phyloP scores from a whole-genome alignment of 441 rosid species.

The Euphorbia schlechtendalii region DNA sequence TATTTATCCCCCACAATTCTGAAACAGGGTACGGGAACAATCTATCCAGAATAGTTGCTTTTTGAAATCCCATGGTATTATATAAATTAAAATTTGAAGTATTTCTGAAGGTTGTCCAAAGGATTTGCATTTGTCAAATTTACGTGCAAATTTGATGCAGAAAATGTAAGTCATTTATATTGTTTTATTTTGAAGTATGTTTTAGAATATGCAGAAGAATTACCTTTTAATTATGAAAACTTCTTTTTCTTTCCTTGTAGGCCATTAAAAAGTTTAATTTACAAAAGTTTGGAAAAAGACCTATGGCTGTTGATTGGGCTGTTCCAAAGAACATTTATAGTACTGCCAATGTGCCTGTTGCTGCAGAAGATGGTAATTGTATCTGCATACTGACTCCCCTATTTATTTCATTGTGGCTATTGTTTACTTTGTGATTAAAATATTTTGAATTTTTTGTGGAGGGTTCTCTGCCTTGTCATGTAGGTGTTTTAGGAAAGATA shows the following conservation, averaged over 20 bases:
- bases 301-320: slow-evolving; percentile 97
- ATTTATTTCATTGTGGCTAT: background rate
- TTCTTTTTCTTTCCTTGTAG: slow-evolving; percentile 35
- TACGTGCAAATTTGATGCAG: slow-evolving; percentile 83
- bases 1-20: slow-evolving; percentile 60
- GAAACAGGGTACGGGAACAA: slow-evolving; percentile 60
- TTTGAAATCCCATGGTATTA: slow-evolving; percentile 1
- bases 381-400: slow-evolving; percentile 11
- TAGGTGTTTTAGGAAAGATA: background rate
- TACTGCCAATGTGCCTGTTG: slow-evolving; percentile 37
- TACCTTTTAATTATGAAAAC: slow-evolving; percentile 6
- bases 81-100: background rate
- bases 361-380: slow-evolving; percentile 56
- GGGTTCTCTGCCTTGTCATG: background rate
- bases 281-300: slow-evolving; percentile 59
- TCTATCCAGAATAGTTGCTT: slow-evolving; percentile 11
- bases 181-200: slow-evolving; percentile 14
- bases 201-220: slow-evolving; percentile 7
- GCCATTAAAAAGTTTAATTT: slow-evolving; percentile 86
- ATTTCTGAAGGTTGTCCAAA: slow-evolving; percentile 46
- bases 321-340: slow-evolving; percentile 75
- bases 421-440: background rate
- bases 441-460: background rate
- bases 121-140: slow-evolving; percentile 94
- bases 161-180: slow-evolving; percentile 44